Evolutionary conservation across 2,329 filamentous ascomycete species (phyloP).

Genomic region (Catunica adiposa): DNA sequence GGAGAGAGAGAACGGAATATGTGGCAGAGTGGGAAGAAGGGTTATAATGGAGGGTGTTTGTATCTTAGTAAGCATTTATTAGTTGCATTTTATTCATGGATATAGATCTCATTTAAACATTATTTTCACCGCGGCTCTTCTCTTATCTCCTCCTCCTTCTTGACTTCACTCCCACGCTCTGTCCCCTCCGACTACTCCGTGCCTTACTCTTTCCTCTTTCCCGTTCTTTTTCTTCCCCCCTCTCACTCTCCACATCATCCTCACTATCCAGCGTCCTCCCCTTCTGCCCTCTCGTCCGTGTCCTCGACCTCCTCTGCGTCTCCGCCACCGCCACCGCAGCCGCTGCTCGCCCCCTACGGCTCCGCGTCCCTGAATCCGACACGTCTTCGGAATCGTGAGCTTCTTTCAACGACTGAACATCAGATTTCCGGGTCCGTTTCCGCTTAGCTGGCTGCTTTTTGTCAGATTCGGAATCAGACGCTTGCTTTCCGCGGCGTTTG

Average conservation of each 20-base stretch:
- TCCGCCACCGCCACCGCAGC: not conserved
- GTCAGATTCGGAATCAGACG: not conserved
- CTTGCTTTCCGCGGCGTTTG: not conserved
- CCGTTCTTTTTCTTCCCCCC: conserved; percentile 22
- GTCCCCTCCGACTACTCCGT: conserved; percentile 4
- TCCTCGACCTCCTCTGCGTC: conserved; percentile 20
- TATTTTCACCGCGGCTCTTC: not conserved
- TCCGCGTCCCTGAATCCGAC: conserved; percentile 25
- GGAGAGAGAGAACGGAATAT: conserved; percentile 25
- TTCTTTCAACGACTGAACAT: conserved; percentile 5
- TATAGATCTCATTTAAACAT: not conserved
- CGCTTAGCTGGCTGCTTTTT: not conserved
- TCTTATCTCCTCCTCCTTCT: not conserved
- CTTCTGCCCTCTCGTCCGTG: conserved; percentile 13
- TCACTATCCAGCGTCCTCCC: conserved; percentile 19
- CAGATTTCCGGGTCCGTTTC: not conserved
- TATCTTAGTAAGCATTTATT: not conserved
- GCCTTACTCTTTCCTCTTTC: conserved; percentile 17
- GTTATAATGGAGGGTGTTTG: conserved; percentile 7
- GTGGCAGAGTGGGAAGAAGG: conserved; percentile 28
- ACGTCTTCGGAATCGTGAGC: conserved; percentile 36
- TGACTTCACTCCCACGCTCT: not conserved
- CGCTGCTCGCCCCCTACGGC: not conserved
- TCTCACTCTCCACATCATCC: conserved; percentile 21
- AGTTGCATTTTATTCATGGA: not conserved